phyloP scores from a whole-genome alignment of 2,329 filamentous ascomycete species.

The Drechmeria coniospora region DNA sequence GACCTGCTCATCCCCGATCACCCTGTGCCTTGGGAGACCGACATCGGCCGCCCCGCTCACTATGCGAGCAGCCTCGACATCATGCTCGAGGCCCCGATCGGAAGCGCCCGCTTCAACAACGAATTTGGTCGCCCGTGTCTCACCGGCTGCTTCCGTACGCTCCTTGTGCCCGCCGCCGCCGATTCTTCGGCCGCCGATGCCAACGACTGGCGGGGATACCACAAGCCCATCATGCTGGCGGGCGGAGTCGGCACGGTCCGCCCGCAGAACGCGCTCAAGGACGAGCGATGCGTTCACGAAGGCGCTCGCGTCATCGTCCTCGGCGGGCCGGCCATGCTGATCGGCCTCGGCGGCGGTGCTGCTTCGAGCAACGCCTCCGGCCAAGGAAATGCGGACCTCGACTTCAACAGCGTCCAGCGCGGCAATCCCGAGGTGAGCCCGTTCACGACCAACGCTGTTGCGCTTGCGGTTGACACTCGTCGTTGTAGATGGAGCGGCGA shows the following conservation, averaged over 20 bases:
- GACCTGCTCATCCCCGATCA: slow-evolving; percentile 80
- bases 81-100: slow-evolving; percentile 93
- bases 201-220: slow-evolving; percentile 59
- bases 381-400: slow-evolving; percentile 78
- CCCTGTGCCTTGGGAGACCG: slow-evolving; percentile 74
- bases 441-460: too few relatives aligned
- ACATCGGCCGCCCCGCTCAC: slow-evolving; percentile 79
- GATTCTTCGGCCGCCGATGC: slow-evolving; percentile 25
- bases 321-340: slow-evolving; percentile 92
- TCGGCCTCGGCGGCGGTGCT: slow-evolving; percentile 87
- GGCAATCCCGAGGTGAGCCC: slow-evolving; percentile 62
- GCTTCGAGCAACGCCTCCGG: slow-evolving; percentile 82
- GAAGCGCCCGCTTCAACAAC: slow-evolving; percentile 92
- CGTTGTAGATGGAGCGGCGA: slow-evolving; percentile 56
- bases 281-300: slow-evolving; percentile 59
- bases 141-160: slow-evolving; percentile 79
- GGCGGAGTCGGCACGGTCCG: slow-evolving; percentile 87
- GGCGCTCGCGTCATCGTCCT: slow-evolving; percentile 89
- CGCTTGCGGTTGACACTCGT: neutral
- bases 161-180: slow-evolving; percentile 39
- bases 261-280: slow-evolving; percentile 81
- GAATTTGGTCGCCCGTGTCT: slow-evolving; percentile 88
- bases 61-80: slow-evolving; percentile 92
- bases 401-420: slow-evolving; percentile 93
- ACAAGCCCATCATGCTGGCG: slow-evolving; percentile 98